Evolutionary conservation across 352 stramenopile genomes (phyloP).

Genomic region (Phytophthora meadii): DNA sequence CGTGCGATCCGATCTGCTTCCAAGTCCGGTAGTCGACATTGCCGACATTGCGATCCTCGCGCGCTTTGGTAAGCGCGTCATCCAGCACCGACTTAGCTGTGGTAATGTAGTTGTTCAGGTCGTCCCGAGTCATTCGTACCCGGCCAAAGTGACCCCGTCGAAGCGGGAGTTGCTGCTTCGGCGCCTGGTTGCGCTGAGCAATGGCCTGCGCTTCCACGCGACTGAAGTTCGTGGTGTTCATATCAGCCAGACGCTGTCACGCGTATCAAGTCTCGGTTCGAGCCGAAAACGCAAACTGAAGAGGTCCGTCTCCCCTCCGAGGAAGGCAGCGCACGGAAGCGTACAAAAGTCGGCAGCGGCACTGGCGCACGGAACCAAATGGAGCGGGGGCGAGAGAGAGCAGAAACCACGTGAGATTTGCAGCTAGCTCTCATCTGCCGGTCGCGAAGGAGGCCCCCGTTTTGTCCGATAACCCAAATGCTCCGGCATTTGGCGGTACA

Average conservation of each 20-base stretch:
- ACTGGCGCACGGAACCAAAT: conserved; percentile 40
- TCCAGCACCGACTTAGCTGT: conserved; percentile 53
- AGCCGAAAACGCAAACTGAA: conserved; percentile 39
- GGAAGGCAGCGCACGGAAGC: not conserved
- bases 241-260: conserved; percentile 2
- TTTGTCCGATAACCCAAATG: too few species aligned
- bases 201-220: conserved; percentile 44
- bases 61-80: conserved; percentile 46
- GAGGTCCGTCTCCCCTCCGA: conserved; percentile 2
- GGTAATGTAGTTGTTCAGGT: conserved; percentile 49
- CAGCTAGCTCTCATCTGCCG: conserved; percentile 26
- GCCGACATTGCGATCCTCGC: conserved; percentile 50
- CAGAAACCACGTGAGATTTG: conserved; percentile 43
- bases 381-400: conserved; percentile 35
- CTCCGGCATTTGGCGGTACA: conserved; percentile 17
- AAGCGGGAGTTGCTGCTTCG: conserved; percentile 53
- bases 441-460: too few species aligned
- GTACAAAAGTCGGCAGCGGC: conserved; percentile 10
- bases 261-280: conserved; percentile 16
- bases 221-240: conserved; percentile 35
- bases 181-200: conserved; percentile 24
- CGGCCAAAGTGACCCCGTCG: conserved; percentile 54
- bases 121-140: conserved; percentile 40
- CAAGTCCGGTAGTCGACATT: conserved; percentile 53
- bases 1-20: conserved; percentile 59